These are phyloP conservation scores for Aspergillus nidulans DNA, from an alignment of 495 filamentous ascomycete species.

Conservation along the genomic window DNA sequence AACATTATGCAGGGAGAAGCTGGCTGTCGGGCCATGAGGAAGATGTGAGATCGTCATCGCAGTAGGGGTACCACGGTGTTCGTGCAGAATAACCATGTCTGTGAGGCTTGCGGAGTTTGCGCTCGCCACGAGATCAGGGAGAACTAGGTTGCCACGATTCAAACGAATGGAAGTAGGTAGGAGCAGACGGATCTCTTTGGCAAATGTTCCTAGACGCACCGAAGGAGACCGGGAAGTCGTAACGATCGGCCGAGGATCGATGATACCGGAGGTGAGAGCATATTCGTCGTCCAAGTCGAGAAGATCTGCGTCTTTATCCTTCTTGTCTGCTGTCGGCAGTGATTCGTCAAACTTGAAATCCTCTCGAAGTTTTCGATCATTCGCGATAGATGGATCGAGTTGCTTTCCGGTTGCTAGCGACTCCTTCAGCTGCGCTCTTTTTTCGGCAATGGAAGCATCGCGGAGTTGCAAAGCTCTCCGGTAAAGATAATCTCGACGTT, in stretches of 20 bases:
- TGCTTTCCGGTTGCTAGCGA: slow-evolving; percentile 83
- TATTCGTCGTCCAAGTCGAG: slow-evolving; percentile 96
- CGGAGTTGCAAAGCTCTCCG: slow-evolving; percentile 73
- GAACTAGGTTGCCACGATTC: slow-evolving; percentile 85
- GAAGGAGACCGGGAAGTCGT: slow-evolving; percentile 88
- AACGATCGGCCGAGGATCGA: slow-evolving; percentile 84
- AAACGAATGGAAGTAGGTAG: slow-evolving; percentile 86
- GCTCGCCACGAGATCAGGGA: slow-evolving; percentile 77
- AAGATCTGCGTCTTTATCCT: slow-evolving; percentile 30
- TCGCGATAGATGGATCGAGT: slow-evolving; percentile 78
- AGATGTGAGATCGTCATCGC: slow-evolving; percentile 87
- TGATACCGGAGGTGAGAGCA: slow-evolving; percentile 73
- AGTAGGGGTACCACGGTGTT: slow-evolving; percentile 90
- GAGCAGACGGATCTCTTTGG: slow-evolving; percentile 91
- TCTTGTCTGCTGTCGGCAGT: slow-evolving; percentile 56
- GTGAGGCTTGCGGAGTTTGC: slow-evolving; percentile 73
- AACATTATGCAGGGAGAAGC: slow-evolving; percentile 91
- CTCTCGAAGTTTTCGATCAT: slow-evolving; percentile 78
- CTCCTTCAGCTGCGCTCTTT: slow-evolving; percentile 78
- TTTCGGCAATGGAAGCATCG: slow-evolving; percentile 88
- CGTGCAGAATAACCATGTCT: slow-evolving; percentile 85
- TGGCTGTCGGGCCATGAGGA: slow-evolving; percentile 88
- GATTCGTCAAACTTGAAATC: slow-evolving; percentile 95
- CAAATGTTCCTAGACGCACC: slow-evolving; percentile 76
- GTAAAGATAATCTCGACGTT: slow-evolving; percentile 93